Evolutionary conservation across 306 rosid genomes (phyloP), one percentile per base, ranked within the genome.

Genomic region (Lagenaria siceraria): DNA sequence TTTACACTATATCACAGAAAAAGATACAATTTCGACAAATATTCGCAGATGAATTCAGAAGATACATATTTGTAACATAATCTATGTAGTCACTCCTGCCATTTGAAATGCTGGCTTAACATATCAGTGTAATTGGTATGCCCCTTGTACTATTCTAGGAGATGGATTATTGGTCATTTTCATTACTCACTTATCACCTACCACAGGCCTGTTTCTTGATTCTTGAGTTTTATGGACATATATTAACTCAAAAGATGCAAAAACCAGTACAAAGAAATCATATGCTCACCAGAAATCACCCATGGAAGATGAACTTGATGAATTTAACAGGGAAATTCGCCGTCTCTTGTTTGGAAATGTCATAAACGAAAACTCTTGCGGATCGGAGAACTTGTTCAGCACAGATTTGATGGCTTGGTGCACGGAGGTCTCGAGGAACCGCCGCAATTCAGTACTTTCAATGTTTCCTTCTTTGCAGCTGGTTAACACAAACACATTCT

Each of bases 321-420:
- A 78, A 80, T 31, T 33, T 49, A 74, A 53, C 18, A 74, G n/a
- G 38, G 68, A 25, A 86, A 76, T 27, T 87, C 93, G 33, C 84
- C 78, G 64, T 43, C 76, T 48, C 59, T 71, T 71, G 22, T 71
- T 71, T 8, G 76, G 58, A 71, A 71, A 71, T 27, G 76, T 27
- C 59, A 48, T 71, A 8, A 71, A 71, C 2, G 76, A 71, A 14
- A 71, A 71, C 76, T 71, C 59, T 25, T 71, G 76, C 0, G 94
- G 83, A 82, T 75, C 80, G 59, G 90, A 85, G 83, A 85, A 88
- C 74, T 87, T 87, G 72, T 82, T 83, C 17, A 91, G 83, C 15
- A 91, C 88, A 62, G 90, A 84, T 63, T 81, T 81, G 65, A 91
- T 84, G 54, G 90, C 90, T 72, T 89, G 89, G 81, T 84, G 82